Evolutionary conservation across 495 filamentous ascomycete genomes (phyloP).

Genomic region (Annulohypoxylon bovei): DNA sequence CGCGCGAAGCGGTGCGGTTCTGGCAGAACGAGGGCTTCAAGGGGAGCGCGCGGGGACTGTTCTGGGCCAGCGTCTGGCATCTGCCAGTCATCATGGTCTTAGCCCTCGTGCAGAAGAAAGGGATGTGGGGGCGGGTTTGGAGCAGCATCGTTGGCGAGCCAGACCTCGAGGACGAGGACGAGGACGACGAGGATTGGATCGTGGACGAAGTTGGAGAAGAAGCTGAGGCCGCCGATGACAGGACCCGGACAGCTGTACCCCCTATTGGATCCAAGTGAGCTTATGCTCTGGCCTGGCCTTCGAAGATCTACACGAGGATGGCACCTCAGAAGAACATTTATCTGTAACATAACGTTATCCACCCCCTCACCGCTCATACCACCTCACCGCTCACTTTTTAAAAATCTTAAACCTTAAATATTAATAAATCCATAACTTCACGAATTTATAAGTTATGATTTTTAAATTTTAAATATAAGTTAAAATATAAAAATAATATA

Average conservation of each 20-base stretch:
- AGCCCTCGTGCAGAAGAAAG: slow-evolving; percentile 94
- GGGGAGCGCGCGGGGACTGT: slow-evolving; percentile 84
- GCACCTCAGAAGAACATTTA: neutral
- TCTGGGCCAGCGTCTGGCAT: slow-evolving; percentile 99
- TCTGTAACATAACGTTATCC: slow-evolving; percentile 36
- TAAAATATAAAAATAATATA: too few species aligned
- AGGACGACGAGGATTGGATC: slow-evolving; percentile 55
- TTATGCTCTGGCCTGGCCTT: neutral
- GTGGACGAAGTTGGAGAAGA: slow-evolving; percentile 51
- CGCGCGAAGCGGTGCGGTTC: slow-evolving; percentile 81
- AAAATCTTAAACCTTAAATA: too few species aligned
- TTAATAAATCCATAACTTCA: too few species aligned
- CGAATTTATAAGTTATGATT: too few species aligned
- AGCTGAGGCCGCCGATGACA: slow-evolving; percentile 17
- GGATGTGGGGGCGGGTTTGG: slow-evolving; percentile 89
- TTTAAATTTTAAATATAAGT: too few species aligned
- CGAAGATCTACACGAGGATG: slow-evolving; percentile 9
- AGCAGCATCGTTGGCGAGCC: slow-evolving; percentile 68
- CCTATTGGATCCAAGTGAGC: slow-evolving; percentile 29
- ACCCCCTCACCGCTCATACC: too few species aligned
- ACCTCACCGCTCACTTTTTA: too few species aligned
- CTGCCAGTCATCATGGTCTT: slow-evolving; percentile 89
- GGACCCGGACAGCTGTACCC: slow-evolving; percentile 15
- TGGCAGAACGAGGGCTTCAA: slow-evolving; percentile 80
- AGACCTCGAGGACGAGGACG: slow-evolving; percentile 59